Base-by-base conservation (phyloP, 2,329 filamentous ascomycete genomes). In the Xylaria sp. region DNA sequence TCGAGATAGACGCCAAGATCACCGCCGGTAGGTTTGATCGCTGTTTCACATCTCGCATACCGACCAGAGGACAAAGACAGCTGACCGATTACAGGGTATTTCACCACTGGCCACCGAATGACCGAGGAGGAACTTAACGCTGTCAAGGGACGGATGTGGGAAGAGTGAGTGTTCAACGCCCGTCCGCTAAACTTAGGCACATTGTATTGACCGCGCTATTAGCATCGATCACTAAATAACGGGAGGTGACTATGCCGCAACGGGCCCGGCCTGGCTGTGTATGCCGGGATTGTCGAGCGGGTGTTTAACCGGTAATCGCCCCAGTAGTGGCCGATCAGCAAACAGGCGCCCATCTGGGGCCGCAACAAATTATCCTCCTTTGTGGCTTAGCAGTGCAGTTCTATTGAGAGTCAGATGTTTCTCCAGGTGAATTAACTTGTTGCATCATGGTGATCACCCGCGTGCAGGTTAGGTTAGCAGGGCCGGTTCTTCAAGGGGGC, bases 1-100 rank as follows among this genome's bases (percentile, higher is more conserved):
- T 97, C n/a, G 94, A 99, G 75, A 99, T 97, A 71, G 94, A 97
- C 75, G 94, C 94, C 60, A 97, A 97, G 80, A 97, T 97, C 72
- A 94, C 93, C 68, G 92, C 93, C 62, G 94, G 89, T 91, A 77
- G 76, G 85, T 77, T 58, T 35, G 54, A 23, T 53, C 54, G 46
- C 55, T 42, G 57, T 56, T 59, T 59, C 23, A 52, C 23, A 52
- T 56, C 49, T 59, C 16, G 56, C 42, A 52, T 46, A 52, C 18
- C 23, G 4, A 30, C 23, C 23, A 55, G 60, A 56, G 55, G 52
- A 50, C 47, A 57, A 59, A 57, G 47, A 58, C 61, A 55, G 57
- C 58, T 74, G 66, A 75, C 69, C 63, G 62, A 53, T 64, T 58
- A 58, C 67, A 85, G 85, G 85, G 57, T 88, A 88, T 70, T 88